Evolutionary conservation across 1,139 yeast genomes (phyloP).

Genomic region (Yamadazyma spencermartinsiae): DNA sequence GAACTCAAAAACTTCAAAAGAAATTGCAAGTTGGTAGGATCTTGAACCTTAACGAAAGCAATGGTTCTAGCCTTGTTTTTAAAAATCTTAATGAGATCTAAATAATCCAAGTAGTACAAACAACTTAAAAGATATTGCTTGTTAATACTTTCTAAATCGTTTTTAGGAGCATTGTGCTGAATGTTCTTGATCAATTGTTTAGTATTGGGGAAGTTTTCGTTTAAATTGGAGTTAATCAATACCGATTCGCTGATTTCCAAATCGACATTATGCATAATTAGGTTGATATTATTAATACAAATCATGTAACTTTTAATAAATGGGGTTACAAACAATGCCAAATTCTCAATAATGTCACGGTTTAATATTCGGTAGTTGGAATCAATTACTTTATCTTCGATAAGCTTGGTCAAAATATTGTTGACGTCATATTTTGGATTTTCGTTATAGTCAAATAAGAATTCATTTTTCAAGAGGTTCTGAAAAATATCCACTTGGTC

Average conservation of each 20-base stretch:
- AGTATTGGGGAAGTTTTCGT: conserved; percentile 36
- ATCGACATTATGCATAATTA: conserved; percentile 9
- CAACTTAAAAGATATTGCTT: conserved; percentile 47
- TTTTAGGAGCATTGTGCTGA: conserved; percentile 18
- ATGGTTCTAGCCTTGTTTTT: conserved; percentile 46
- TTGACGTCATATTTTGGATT: conserved; percentile 32
- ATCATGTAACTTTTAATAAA: conserved; percentile 41
- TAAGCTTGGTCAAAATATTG: conserved; percentile 30
- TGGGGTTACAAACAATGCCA: conserved; percentile 37
- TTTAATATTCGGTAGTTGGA: conserved; percentile 26
- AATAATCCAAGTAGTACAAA: conserved; percentile 40
- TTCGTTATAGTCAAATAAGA: conserved; percentile 45
- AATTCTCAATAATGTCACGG: conserved; percentile 23
- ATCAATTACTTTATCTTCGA: conserved; percentile 19
- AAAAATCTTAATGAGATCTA: conserved; percentile 36
- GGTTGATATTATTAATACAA: conserved; percentile 28
- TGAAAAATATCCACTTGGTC: conserved; percentile 32
- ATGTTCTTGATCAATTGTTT: conserved; percentile 37
- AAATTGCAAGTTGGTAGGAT: conserved; percentile 30
- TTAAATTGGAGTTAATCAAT: conserved; percentile 26
- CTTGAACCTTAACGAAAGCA: conserved; percentile 39
- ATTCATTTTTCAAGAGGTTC: conserved; percentile 44
- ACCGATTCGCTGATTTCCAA: conserved; percentile 14
- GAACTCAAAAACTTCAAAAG: conserved; percentile 29
- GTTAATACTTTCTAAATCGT: conserved; percentile 37